Percentiles rank a stretch among this genome's conserved stretches.
These are phyloP conservation scores for Fusarium drepaniforme DNA, from an alignment of 2,329 filamentous ascomycete genomes.

Conservation along the genomic window DNA sequence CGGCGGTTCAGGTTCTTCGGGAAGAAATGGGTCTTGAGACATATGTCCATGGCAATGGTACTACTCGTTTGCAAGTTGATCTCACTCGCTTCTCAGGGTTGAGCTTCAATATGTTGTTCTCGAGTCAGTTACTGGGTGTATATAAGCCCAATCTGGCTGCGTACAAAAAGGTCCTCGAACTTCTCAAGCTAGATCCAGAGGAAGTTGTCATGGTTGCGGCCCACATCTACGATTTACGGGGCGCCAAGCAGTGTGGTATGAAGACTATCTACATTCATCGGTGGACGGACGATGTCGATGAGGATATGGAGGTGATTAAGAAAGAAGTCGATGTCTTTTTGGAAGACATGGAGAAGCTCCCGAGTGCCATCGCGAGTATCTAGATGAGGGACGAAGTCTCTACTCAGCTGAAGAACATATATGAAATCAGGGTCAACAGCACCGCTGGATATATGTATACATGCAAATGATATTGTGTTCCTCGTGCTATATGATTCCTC, in stretches of 20 bases:
- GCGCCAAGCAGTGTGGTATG: conserved; percentile 61
- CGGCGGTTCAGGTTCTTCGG: conserved; percentile 55
- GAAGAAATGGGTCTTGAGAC: conserved; percentile 53
- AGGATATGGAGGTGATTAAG: conserved; percentile 43
- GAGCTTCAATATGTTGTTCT: conserved; percentile 64
- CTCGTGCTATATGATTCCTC: background rate
- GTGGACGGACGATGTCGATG: conserved; percentile 65
- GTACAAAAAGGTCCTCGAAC: conserved; percentile 59
- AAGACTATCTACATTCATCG: conserved; percentile 64
- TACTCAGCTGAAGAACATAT: background rate
- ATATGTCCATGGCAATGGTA: conserved; percentile 67
- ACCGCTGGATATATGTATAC: background rate
- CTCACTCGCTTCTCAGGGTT: conserved; percentile 60
- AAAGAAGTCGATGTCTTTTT: conserved; percentile 33
- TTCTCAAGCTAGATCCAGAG: conserved; percentile 58
- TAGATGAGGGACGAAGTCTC: background rate
- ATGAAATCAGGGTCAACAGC: background rate
- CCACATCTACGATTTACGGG: conserved; percentile 66
- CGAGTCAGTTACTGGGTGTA: conserved; percentile 61
- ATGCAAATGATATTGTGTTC: background rate
- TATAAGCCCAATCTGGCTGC: conserved; percentile 62
- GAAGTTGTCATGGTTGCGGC: conserved; percentile 65
- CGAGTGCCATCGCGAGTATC: conserved; percentile 16
- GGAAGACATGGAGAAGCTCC: conserved; percentile 29
- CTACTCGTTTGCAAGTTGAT: conserved; percentile 66